Evolutionary conservation across 257 asterid species (phyloP), one percentile per base, ranked within the genome.

Genomic region (Solanum pennellii): DNA sequence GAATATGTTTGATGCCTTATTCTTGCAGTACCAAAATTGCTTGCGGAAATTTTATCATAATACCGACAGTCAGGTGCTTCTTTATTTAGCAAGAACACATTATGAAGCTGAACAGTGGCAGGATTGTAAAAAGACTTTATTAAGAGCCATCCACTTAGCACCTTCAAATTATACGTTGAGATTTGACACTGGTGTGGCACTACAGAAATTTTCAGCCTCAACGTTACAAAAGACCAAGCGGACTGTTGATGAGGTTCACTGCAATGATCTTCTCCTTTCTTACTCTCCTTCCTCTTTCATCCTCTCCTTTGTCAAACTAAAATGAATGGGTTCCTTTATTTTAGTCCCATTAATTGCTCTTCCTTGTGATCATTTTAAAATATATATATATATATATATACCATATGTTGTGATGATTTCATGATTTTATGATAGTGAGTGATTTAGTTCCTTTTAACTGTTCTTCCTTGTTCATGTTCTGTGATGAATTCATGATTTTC

Each of bases 31-130:
- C 90, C 96, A 97, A 90, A 97, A 97, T 88, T 97, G 99, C 90
- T 88, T 95, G 94, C 96, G 97, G 88, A 97, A 94, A 93, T 97
- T 97, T 91, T 95, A 90, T 90, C 9, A 93, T 75, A 96, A 96
- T 91, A 97, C 97, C 23, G 99, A 97, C 92, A 95, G 96, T 89
- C 98, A 96, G 90, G 96, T 97, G 89, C 98, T 97, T 90, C 98
- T 97, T 88, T 97, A 95, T 93, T 92, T 96, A 85, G 99, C 99
- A 84, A 97, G 99, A 52, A 96, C 98, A 25, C 98, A 97, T 93
- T 97, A 97, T 89, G 99, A 97, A 92, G 99, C 99, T 88, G 99
- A 97, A 83, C 99, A 97, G 90, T 97, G 99, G 99, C 98, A 93
- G 91, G 99, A 97, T 88, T 97, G 99, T 89, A 97, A 93, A 89